Percentiles rank a stretch among this genome's conserved stretches.
Conservation (phyloP, 371 early-diverging fungal genomes). For the Mortierella sp. region DNA sequence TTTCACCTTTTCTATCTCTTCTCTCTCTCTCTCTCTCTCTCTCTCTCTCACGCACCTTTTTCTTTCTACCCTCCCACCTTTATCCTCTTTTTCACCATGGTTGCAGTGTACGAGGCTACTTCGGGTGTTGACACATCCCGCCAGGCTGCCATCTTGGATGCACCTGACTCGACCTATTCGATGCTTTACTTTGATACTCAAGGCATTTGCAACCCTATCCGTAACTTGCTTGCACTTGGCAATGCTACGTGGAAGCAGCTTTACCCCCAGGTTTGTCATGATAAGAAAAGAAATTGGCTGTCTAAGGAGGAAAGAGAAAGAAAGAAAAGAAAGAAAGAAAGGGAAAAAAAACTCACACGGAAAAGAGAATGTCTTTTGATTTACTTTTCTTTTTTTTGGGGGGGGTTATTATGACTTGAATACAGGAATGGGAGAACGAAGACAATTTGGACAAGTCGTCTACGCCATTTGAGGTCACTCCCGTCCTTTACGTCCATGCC, state of each 20-base stretch:
- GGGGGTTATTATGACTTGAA: too few species aligned
- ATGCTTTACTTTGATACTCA: slow-evolving; percentile 48
- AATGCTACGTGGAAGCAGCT: slow-evolving; percentile 37
- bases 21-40: background rate
- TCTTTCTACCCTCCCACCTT: background rate
- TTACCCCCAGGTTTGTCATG: slow-evolving; percentile 18
- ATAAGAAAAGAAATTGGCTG: background rate
- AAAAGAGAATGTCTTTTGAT: background rate
- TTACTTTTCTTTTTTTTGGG: background rate
- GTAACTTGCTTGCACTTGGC: slow-evolving; percentile 25
- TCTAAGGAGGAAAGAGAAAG: too few species aligned
- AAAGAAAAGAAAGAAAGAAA: too few species aligned
- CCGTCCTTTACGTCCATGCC: slow-evolving; percentile 46
- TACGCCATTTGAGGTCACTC: slow-evolving; percentile 40
- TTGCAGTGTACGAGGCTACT: slow-evolving; percentile 24
- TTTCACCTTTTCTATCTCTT: background rate
- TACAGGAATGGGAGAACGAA: slow-evolving; percentile 37
- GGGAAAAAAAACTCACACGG: background rate
- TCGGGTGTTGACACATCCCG: slow-evolving; percentile 21
- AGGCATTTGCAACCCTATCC: slow-evolving; percentile 24
- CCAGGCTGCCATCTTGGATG: slow-evolving; percentile 29
- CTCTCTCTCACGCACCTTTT: background rate
- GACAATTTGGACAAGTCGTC: slow-evolving; percentile 31
- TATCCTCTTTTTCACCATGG: slow-evolving; percentile 20
- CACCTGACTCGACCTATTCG: slow-evolving; percentile 29